A percentile compares a stretch with the other conserved stretches of the same genome.
Evolutionary conservation across 495 filamentous ascomycete genomes (phyloP).

Genomic region (Tuber umbilicatum): DNA sequence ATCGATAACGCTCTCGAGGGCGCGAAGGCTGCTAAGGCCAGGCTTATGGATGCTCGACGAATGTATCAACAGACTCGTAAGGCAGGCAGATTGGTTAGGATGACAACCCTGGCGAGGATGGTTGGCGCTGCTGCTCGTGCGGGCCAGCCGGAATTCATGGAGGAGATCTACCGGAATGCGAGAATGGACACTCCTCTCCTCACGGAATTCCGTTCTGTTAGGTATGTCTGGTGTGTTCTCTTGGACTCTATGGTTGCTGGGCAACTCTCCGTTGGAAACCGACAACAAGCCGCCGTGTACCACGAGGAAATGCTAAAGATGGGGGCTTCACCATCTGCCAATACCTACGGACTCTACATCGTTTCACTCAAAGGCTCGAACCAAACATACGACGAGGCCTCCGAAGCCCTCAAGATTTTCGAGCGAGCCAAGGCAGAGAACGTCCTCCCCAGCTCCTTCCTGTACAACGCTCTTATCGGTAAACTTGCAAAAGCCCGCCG

Average conservation of each 20-base stretch:
- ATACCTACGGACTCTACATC: constrained; percentile 97
- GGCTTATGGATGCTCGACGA: constrained; percentile 70
- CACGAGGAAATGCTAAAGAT: constrained; percentile 79
- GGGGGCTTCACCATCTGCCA: constrained; percentile 84
- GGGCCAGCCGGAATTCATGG: constrained; percentile 61
- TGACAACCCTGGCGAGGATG: constrained; percentile 92
- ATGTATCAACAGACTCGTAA: constrained; percentile 90
- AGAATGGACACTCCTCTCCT: constrained; percentile 77
- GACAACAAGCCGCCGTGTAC: constrained; percentile 69
- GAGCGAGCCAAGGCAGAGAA: constrained; percentile 86
- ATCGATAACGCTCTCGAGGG: constrained; percentile 81
- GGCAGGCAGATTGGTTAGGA: constrained; percentile 81
- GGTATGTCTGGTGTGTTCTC: constrained; percentile 86
- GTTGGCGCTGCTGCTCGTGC: constrained; percentile 83
- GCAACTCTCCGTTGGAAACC: constrained; percentile 76
- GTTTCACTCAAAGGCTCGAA: constrained; percentile 93
- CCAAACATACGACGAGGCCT: constrained; percentile 95
- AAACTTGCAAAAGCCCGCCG: constrained; percentile 96
- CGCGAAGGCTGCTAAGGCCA: constrained; percentile 57
- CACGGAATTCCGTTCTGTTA: constrained; percentile 70
- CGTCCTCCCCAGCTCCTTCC: constrained; percentile 89
- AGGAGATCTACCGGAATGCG: constrained; percentile 82
- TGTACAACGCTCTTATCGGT: constrained; percentile 97
- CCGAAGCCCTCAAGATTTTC: constrained; percentile 95
- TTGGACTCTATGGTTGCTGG: constrained; percentile 94